These are phyloP conservation scores for Cryomyces minteri DNA, from an alignment of 495 filamentous ascomycete genomes.

Conservation along the genomic window DNA sequence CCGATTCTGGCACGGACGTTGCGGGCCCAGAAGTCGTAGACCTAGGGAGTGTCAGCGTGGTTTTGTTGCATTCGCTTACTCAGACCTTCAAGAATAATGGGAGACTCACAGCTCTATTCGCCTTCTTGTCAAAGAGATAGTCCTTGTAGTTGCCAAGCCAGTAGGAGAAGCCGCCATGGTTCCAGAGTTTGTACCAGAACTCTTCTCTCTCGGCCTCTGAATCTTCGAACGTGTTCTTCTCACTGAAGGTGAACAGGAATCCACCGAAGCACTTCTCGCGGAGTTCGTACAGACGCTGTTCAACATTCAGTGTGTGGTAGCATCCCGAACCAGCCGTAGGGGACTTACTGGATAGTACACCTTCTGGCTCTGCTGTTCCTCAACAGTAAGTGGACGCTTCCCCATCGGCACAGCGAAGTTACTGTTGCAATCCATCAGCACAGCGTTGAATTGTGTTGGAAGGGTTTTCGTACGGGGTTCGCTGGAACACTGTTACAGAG, in stretches of 20 bases:
- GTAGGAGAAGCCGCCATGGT: constrained; percentile 29
- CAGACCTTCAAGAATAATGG: too few species aligned
- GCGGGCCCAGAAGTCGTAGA: constrained; percentile 38
- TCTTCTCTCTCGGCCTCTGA: constrained; percentile 25
- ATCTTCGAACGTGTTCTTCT: constrained; percentile 27
- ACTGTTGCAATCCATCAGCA: neutral
- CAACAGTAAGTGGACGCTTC: constrained; percentile 4
- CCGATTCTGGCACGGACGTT: constrained; percentile 30
- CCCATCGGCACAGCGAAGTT: constrained; percentile 16
- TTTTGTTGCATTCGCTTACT: too few species aligned
- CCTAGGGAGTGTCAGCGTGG: constrained; percentile 5
- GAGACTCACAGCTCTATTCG: constrained; percentile 16
- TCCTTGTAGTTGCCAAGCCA: constrained; percentile 33
- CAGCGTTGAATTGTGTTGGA: neutral
- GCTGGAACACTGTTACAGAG: constrained; percentile 29
- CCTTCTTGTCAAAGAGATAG: constrained; percentile 21
- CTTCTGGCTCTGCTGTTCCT: constrained; percentile 8
- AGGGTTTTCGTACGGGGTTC: constrained; percentile 21
- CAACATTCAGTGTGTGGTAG: neutral
- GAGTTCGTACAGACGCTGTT: constrained; percentile 2
- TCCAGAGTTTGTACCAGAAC: constrained; percentile 29
- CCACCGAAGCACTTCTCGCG: constrained; percentile 23
- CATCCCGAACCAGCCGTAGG: neutral
- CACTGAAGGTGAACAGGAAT: constrained; percentile 23
- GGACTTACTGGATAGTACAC: constrained; percentile 1